Percentiles rank a stretch among this genome's conserved stretches.
Evolutionary conservation across 331 rosid species (phyloP).

Genomic region (Pyrus hybrid): DNA sequence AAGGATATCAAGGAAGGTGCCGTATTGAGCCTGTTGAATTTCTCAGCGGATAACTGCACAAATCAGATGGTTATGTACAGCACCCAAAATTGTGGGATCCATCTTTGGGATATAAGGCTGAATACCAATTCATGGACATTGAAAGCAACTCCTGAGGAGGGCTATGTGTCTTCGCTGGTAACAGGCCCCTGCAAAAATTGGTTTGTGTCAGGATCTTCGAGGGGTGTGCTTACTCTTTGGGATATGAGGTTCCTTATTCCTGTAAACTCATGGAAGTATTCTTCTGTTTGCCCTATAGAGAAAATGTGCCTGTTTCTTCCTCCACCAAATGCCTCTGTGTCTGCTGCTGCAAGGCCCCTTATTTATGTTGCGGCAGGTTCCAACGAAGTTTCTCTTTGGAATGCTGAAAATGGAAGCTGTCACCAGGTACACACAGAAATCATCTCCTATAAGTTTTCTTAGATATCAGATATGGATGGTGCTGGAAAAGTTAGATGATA

Average conservation of each 20-base stretch:
- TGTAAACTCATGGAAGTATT: conserved; percentile 85
- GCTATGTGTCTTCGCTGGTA: conserved; percentile 65
- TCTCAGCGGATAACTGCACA: conserved; percentile 47
- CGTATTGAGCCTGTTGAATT: conserved; percentile 56
- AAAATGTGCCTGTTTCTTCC: conserved; percentile 79
- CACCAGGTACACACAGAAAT: conserved; percentile 62
- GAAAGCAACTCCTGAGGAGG: conserved; percentile 81
- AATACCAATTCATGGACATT: conserved; percentile 68
- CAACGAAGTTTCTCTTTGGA: conserved; percentile 97
- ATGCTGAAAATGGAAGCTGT: conserved; percentile 94
- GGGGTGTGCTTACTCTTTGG: conserved; percentile 93
- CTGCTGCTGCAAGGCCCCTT: conserved; percentile 83
- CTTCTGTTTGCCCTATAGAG: conserved; percentile 81
- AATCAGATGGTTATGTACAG: conserved; percentile 73
- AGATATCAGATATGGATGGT: neutral
- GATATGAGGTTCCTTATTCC: conserved; percentile 88
- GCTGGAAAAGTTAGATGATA: neutral
- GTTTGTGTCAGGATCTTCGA: conserved; percentile 95
- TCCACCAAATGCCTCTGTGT: conserved; percentile 56
- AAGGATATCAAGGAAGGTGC: conserved; percentile 94
- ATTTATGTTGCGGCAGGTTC: conserved; percentile 93
- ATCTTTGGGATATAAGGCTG: conserved; percentile 90
- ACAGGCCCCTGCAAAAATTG: conserved; percentile 84
- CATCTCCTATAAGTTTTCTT: neutral
- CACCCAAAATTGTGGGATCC: conserved; percentile 89